Evolutionary conservation across 2,329 filamentous ascomycete species (phyloP).

Genomic region (Xylariaceae sp.): DNA sequence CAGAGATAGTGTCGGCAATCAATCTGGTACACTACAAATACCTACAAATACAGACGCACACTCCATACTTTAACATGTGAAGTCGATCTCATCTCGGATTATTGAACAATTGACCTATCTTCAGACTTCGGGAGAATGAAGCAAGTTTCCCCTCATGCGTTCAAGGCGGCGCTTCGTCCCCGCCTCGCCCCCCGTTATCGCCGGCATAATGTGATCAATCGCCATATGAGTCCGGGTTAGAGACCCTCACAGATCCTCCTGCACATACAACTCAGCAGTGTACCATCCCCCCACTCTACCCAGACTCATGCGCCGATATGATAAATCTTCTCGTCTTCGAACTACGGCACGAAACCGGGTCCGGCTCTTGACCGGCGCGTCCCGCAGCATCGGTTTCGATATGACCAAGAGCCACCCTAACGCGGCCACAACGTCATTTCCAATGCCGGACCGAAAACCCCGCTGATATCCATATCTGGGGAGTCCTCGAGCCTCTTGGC

Average conservation of each 20-base stretch:
- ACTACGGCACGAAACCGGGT: constrained; percentile 23
- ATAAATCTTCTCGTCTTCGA: not conserved
- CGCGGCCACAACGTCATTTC: constrained; percentile 24
- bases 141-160: too few relatives aligned
- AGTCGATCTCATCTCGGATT: too few relatives aligned
- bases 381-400: constrained; percentile 25
- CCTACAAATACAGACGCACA: too few relatives aligned
- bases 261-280: not conserved
- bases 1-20: too few relatives aligned
- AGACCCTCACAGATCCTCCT: not conserved
- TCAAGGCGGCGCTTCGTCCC: too few relatives aligned
- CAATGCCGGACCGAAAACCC: constrained; percentile 18
- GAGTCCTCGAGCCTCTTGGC: too few relatives aligned
- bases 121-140: too few relatives aligned
- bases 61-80: too few relatives aligned
- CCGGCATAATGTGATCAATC: not conserved
- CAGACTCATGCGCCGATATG: not conserved
- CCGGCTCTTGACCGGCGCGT: constrained; percentile 29
- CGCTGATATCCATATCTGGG: constrained; percentile 1
- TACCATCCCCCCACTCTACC: not conserved
- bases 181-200: too few relatives aligned
- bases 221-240: not conserved
- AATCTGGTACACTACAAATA: too few relatives aligned
- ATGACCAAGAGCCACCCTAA: constrained; percentile 23
- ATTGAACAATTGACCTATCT: too few relatives aligned